phyloP scores from a whole-genome alignment of 306 rosid genomes.

The Prunus campanulata region DNA sequence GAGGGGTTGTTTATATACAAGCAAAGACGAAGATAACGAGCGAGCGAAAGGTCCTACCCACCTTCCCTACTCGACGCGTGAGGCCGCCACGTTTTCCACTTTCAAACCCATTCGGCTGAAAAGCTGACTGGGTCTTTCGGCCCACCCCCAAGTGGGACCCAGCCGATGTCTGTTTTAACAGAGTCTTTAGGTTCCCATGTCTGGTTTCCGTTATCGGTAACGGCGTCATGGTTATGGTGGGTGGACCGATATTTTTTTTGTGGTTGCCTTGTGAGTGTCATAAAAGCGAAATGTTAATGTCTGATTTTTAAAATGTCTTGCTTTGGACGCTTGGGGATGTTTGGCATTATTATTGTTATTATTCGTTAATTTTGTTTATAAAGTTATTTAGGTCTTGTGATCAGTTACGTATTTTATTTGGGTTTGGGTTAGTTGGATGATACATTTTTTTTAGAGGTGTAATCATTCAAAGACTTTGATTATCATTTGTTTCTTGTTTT shows the following conservation, averaged over 20 bases:
- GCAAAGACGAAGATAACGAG: not conserved
- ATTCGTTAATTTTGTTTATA: not conserved
- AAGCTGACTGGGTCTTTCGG: conserved; percentile 2
- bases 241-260: not conserved
- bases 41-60: not conserved
- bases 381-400: not conserved
- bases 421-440: not conserved
- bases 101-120: not conserved
- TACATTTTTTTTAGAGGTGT: not conserved
- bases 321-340: not conserved
- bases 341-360: not conserved
- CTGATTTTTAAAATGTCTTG: not conserved
- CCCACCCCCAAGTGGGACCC: not conserved
- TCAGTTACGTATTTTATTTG: not conserved
- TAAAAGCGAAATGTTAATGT: not conserved
- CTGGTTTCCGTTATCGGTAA: not conserved
- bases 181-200: not conserved
- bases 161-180: not conserved
- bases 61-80: not conserved
- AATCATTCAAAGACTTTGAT: not conserved
- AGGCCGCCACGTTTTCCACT: conserved; percentile 21
- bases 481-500: not conserved
- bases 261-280: not conserved
- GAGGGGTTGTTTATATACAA: not conserved
- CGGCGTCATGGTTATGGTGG: not conserved